Conservation (phyloP, 495 filamentous ascomycete species). For the Trichoderma gamsii region DNA sequence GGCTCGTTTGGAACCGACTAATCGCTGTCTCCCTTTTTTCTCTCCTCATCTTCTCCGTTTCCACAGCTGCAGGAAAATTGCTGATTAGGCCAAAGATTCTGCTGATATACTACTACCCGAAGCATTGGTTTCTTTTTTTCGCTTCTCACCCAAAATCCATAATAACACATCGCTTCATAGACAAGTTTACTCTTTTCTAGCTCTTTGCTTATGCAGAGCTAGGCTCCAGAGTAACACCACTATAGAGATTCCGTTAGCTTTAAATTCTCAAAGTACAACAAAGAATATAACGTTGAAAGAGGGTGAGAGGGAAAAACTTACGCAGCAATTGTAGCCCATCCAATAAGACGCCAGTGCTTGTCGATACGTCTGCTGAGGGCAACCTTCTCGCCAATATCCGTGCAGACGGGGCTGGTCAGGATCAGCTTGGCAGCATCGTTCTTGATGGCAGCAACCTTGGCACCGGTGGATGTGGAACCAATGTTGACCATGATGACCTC, state of each 20-base stretch:
- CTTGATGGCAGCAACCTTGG: constrained; percentile 92
- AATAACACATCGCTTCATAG: constrained; percentile 9
- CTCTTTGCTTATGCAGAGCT: constrained; percentile 16
- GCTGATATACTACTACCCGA: too few species aligned
- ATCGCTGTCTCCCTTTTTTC: neutral
- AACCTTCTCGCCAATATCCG: constrained; percentile 94
- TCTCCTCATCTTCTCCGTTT: neutral
- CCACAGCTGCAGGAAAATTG: too few species aligned
- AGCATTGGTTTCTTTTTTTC: too few species aligned
- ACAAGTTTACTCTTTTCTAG: neutral
- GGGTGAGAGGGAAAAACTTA: constrained; percentile 24
- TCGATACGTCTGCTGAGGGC: constrained; percentile 93
- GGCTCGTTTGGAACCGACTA: neutral
- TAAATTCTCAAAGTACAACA: neutral
- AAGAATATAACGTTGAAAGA: neutral
- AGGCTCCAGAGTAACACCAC: constrained; percentile 40
- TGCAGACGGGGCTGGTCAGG: constrained; percentile 85
- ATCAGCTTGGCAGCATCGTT: constrained; percentile 82
- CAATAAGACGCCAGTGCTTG: constrained; percentile 98
- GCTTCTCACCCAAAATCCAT: neutral
- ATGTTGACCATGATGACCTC: constrained; percentile 99
- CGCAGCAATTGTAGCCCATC: constrained; percentile 85
- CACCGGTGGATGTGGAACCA: constrained; percentile 89
- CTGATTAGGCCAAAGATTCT: neutral
- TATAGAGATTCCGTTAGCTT: constrained; percentile 20